A percentile compares a stretch with the other conserved stretches of the same genome.
Evolutionary conservation across 495 filamentous ascomycete genomes (phyloP).

Genomic region (Podospora bellae-mahoneyi): DNA sequence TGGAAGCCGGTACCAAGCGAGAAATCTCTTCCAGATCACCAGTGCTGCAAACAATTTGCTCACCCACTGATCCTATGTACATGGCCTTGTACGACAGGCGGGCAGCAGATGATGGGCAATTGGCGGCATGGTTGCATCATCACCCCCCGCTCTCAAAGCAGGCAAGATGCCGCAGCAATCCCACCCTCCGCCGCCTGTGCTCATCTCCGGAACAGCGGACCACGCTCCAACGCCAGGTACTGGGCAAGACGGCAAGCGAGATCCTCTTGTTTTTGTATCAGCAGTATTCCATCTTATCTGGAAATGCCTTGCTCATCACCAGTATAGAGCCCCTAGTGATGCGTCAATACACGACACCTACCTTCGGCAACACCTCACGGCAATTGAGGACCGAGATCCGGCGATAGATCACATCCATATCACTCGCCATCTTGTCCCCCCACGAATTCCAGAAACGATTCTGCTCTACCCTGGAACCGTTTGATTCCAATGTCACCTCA

Average conservation of each 20-base stretch:
- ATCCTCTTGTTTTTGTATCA: neutral
- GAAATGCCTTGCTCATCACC: constrained; percentile 5
- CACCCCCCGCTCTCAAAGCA: constrained; percentile 13
- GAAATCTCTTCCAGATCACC: neutral
- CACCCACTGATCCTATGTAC: neutral
- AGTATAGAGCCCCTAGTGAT: too few relatives aligned
- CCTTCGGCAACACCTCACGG: constrained; percentile 24
- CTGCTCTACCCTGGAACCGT: neutral
- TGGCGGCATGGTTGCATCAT: constrained; percentile 28
- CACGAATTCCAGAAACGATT: neutral
- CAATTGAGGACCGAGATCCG: constrained; percentile 31
- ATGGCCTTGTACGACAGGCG: constrained; percentile 5
- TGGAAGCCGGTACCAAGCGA: constrained; percentile 1
- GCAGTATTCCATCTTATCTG: neutral
- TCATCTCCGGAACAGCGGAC: constrained; percentile 31
- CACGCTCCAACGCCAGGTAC: constrained; percentile 13
- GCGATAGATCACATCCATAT: constrained; percentile 3
- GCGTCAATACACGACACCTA: neutral
- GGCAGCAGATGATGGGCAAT: constrained; percentile 11
- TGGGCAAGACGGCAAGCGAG: neutral
- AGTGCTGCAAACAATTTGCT: constrained; percentile 4
- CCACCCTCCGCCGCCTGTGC: constrained; percentile 16
- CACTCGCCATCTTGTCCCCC: constrained; percentile 5
- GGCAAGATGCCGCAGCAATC: constrained; percentile 19
- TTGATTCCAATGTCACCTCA: neutral